Base-by-base conservation (phyloP, 139 green algal genomes). In the Micractinium sp. region DNA sequence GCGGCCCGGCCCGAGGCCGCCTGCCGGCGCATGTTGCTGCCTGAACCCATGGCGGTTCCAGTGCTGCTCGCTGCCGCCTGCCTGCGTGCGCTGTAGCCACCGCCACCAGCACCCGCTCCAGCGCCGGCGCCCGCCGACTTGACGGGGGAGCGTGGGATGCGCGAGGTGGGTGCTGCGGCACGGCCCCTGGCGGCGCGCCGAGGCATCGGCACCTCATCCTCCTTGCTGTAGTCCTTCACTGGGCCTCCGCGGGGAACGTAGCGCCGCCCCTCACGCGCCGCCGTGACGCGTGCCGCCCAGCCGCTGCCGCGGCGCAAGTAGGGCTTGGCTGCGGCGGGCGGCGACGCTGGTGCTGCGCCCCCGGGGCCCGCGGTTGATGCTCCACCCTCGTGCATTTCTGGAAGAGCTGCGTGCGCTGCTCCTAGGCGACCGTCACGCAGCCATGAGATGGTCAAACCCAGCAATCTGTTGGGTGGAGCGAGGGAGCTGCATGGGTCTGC, bases 171-270 rank as follows among this genome's bases (percentile, higher is more conserved):
- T 61, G 61, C 86, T 66, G 67, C 66, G 38, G 36, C 56, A 22
- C 29, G 69, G 81, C 84, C n/a, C 76, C 60, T 36, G 41, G n/a
- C 27, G 27, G 67, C 82, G 36, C 60, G 81, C n/a, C 81, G 31
- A 22, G 31, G 39, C 39, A 77, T 38, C 19, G 74, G 78, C 15
- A 36, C 23, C 83, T 87, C 82, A 27, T 74, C 1, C 20, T 83
- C 78, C 66, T 73, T 81, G 60, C 38, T 61, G 41, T 89, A 90
- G 79, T 93, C 88, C 60, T 93, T 83, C 12, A 94, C 33, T 7
- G 90, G 87, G 29, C 93, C 93, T 25, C 93, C 93, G 9, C 79
- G 91, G 13, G 93, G 93, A 27, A 94, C 85, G 69, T 95, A 95
- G 18, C 90, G 83, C 25, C 85, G 81, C 13, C 79, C 85, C 61